Evolutionary conservation across 805 yeast species (phyloP).

Genomic region (Starmerella bacillaris): DNA sequence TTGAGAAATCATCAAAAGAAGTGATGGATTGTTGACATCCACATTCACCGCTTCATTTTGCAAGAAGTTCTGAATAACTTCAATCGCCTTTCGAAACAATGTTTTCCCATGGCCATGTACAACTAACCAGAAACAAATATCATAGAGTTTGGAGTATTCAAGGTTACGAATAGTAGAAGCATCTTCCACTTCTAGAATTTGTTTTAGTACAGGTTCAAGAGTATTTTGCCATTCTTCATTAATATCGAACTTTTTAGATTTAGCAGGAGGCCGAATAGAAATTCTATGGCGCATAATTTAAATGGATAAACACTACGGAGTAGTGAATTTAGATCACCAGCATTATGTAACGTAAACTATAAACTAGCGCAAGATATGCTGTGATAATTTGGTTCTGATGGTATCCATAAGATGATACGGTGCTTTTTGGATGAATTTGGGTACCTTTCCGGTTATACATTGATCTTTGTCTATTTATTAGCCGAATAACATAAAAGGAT

Average conservation of each 20-base stretch:
- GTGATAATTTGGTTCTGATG: too few relatives aligned
- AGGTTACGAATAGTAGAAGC: slow-evolving; percentile 5
- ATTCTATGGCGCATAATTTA: slow-evolving; percentile 11
- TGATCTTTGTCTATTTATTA: too few relatives aligned
- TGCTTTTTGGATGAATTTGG: too few relatives aligned
- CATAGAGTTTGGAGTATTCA: slow-evolving; percentile 13
- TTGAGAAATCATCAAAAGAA: slow-evolving; percentile 5
- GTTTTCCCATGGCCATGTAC: slow-evolving; percentile 15
- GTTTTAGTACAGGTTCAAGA: slow-evolving; percentile 16
- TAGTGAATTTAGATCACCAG: too few relatives aligned
- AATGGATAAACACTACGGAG: too few relatives aligned
- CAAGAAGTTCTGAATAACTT: slow-evolving; percentile 5
- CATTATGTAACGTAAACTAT: too few relatives aligned
- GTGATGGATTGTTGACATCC: not conserved
- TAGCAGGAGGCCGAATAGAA: slow-evolving; percentile 15
- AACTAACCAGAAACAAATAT: slow-evolving; percentile 15
- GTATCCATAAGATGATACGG: too few relatives aligned
- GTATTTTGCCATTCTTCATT: slow-evolving; percentile 12
- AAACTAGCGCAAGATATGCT: too few relatives aligned
- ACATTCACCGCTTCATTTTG: too few relatives aligned
- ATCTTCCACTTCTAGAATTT: slow-evolving; percentile 6
- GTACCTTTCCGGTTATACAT: too few relatives aligned
- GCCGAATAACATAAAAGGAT: too few relatives aligned
- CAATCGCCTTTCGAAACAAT: slow-evolving; percentile 10
- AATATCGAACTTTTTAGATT: slow-evolving; percentile 10